Conservation (phyloP, 225 moss, liverwort and hornwort genomes). For the Polytrichum commune region DNA sequence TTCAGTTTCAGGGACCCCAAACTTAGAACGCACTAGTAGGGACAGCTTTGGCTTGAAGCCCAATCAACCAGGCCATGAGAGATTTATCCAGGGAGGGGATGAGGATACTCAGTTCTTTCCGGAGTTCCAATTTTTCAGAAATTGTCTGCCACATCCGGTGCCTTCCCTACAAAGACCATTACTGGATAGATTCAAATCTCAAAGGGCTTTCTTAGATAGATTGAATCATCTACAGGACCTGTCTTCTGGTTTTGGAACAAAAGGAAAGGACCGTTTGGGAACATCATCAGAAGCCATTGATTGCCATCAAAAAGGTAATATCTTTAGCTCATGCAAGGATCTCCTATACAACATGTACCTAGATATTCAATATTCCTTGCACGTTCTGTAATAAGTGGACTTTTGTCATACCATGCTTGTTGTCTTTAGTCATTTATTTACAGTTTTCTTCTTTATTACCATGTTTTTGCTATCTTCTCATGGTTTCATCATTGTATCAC, state of each 20-base stretch:
- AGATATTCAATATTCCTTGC: too few species aligned
- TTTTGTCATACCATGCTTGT: too few species aligned
- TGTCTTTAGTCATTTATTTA: too few species aligned
- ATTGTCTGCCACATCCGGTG: conserved; percentile 71
- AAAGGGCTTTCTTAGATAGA: conserved; percentile 37
- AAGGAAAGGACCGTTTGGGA: conserved; percentile 31
- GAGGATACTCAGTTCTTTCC: conserved; percentile 32
- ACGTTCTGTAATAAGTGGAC: too few species aligned
- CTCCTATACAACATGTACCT: too few species aligned
- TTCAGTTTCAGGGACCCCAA: neutral
- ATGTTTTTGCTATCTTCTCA: too few species aligned
- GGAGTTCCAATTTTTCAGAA: conserved; percentile 54
- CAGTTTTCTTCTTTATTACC: too few species aligned
- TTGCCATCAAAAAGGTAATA: neutral
- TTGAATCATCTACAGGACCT: conserved; percentile 38
- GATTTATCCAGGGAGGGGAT: conserved; percentile 30
- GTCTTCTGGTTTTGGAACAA: conserved; percentile 23
- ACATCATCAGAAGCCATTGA: conserved; percentile 3
- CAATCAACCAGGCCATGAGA: conserved; percentile 39
- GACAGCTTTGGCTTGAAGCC: conserved; percentile 17
- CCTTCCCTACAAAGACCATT: conserved; percentile 38
- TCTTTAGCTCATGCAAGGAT: neutral
- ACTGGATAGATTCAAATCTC: conserved; percentile 18
- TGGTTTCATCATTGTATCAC: neutral
- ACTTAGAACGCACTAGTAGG: neutral